Percentiles rank a stretch among this genome's conserved stretches.
phyloP scores from a whole-genome alignment of 495 filamentous ascomycete species.

The Podospora comata region DNA sequence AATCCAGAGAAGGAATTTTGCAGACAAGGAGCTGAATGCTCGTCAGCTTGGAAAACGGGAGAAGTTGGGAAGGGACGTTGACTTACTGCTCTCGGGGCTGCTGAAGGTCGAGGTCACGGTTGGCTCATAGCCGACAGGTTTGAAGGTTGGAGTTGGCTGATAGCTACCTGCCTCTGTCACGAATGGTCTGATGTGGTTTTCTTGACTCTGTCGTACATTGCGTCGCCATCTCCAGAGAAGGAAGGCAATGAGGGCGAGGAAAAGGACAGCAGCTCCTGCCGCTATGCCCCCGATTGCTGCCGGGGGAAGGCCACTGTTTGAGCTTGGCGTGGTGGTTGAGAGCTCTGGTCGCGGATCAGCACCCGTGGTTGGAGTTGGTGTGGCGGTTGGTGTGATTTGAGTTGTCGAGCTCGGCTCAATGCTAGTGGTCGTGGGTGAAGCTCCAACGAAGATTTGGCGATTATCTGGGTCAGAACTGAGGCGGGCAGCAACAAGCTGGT shows the following conservation, averaged over 20 bases:
- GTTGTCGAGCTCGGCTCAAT: not conserved
- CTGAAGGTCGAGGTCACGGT: not conserved
- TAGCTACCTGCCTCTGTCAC: not conserved
- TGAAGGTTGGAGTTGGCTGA: not conserved
- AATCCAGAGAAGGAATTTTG: not conserved
- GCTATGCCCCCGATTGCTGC: conserved; percentile 24
- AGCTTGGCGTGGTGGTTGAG: not conserved
- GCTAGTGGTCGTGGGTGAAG: not conserved
- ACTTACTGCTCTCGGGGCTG: not conserved
- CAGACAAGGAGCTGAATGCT: not conserved
- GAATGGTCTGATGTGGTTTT: not conserved
- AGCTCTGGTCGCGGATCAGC: not conserved
- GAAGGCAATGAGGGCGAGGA: conserved; percentile 7
- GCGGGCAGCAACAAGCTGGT: conserved; percentile 28
- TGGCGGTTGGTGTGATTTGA: not conserved
- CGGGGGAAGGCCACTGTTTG: not conserved
- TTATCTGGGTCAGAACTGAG: conserved; percentile 7
- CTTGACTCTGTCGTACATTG: conserved; percentile 13
- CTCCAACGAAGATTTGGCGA: conserved; percentile 4
- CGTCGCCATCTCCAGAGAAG: conserved; percentile 16
- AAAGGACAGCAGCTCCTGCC: conserved; percentile 1
- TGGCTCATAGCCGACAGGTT: not conserved
- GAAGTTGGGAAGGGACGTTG: not conserved
- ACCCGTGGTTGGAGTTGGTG: not conserved
- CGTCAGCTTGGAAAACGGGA: not conserved